Evolutionary conservation across 2,329 filamentous ascomycete genomes (phyloP).

Genomic region (Diatrype stigma): DNA sequence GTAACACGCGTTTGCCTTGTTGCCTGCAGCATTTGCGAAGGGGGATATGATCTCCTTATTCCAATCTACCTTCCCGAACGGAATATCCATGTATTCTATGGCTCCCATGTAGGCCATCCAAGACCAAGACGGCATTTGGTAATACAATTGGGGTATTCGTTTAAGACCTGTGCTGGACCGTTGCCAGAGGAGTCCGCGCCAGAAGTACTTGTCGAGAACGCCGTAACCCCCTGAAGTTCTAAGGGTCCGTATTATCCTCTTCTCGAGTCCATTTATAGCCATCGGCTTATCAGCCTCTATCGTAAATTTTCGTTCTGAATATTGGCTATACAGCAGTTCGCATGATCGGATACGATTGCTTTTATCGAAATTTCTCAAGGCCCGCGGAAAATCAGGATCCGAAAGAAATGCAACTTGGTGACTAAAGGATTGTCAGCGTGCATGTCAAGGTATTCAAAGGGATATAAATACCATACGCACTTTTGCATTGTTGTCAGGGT

Average conservation of each 20-base stretch:
- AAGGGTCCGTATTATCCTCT: not conserved
- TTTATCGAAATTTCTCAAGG: not conserved
- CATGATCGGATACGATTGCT: not conserved
- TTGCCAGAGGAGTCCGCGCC: constrained; percentile 8
- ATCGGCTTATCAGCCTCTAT: not conserved
- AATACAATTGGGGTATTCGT: not conserved
- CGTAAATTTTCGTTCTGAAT: not conserved
- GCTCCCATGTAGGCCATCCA: constrained; percentile 9
- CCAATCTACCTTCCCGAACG: constrained; percentile 5
- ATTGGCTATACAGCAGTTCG: not conserved
- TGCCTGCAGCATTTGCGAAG: too few species aligned
- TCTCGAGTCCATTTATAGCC: not conserved
- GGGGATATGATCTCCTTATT: not conserved
- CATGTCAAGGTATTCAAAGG: not conserved
- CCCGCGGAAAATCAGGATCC: not conserved
- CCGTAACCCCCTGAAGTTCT: not conserved
- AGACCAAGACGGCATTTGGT: constrained; percentile 5
- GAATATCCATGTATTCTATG: constrained; percentile 3
- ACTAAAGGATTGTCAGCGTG: not conserved
- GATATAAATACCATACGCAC: constrained; percentile 7
- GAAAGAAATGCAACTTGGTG: not conserved
- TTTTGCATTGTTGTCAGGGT: constrained; percentile 11
- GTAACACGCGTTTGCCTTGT: too few species aligned
- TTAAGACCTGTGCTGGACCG: not conserved
- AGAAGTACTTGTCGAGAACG: not conserved